Percentiles rank a stretch among this genome's conserved stretches.
Conservation (phyloP, 1,139 yeast species). For the Hanseniaspora gamundiae region DNA sequence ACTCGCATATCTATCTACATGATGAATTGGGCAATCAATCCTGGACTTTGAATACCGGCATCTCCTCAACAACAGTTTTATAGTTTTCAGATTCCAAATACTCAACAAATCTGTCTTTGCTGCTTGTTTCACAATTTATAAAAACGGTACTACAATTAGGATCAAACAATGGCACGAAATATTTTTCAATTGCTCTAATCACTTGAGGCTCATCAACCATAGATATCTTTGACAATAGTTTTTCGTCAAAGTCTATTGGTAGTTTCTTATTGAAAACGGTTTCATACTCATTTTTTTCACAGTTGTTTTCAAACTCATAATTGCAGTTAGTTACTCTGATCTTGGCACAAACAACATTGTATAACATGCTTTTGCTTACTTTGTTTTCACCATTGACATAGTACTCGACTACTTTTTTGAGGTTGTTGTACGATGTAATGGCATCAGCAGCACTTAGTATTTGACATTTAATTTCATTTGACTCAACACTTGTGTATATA, state of each 20-base stretch:
- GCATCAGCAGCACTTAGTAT: conserved; percentile 85
- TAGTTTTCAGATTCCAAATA: conserved; percentile 49
- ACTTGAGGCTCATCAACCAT: conserved; percentile 47
- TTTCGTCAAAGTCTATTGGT: conserved; percentile 45
- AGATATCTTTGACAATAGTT: conserved; percentile 37
- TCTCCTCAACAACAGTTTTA: conserved; percentile 43
- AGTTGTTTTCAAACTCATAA: conserved; percentile 69
- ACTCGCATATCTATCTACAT: too few species aligned
- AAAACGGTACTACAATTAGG: conserved; percentile 45
- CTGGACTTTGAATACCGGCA: too few species aligned
- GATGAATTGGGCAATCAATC: too few species aligned
- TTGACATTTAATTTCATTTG: conserved; percentile 53
- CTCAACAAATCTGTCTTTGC: conserved; percentile 34
- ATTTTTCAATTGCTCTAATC: conserved; percentile 40
- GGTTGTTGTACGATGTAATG: conserved; percentile 54
- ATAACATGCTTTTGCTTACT: conserved; percentile 47
- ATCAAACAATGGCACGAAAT: conserved; percentile 52
- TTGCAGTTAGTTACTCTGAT: conserved; percentile 54
- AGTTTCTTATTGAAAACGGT: conserved; percentile 59
- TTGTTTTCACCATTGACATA: conserved; percentile 39
- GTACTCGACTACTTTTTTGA: conserved; percentile 50
- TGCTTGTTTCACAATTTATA: conserved; percentile 61
- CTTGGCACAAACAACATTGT: conserved; percentile 51
- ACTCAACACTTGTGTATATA: conserved; percentile 47
- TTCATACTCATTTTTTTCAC: conserved; percentile 57